Base-by-base conservation (phyloP, 352 stramenopile genomes). In the Globisporangium yorkense region DNA sequence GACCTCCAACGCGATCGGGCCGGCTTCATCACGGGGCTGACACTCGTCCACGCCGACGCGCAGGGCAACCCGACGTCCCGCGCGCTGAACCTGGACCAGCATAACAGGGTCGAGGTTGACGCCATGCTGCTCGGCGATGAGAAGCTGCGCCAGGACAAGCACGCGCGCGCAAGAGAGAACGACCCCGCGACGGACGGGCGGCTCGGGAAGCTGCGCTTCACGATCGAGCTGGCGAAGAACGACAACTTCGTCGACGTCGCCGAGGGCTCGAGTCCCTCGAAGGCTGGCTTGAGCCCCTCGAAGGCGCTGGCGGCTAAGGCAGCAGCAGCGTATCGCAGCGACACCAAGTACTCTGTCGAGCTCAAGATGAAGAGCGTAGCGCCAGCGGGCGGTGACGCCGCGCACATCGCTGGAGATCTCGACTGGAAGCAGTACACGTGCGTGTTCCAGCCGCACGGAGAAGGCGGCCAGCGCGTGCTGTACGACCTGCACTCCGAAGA, bases 1-100 rank as follows among this genome's bases (percentile, higher is more conserved):
- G 78, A 90, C 33, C 75, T 90, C 31, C 67, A 80, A 49, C 77
- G 78, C 24, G 74, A 83, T 27, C 71, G 78, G 29, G 58, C 65
- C 0, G 71, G 68, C 0, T 77, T 66, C 31, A 81, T 90, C 10
- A 74, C 55, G n/a, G 77, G 71, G 13, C 41, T 88, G 1, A 62
- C 75, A 39, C 60, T 90, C 13, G 63, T 80, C 1, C 67, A 78
- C 24, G 75, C 70, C 2, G 74, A 82, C 39, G 56, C 68, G 18
- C 63, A 69, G 8, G 77, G 80, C 10, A 61, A 58, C 24, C 24
- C 51, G 46, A 63, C 58, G 10, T 56, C 53, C 12, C 61, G 66
- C 37, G 51, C 63, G 18, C 62, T 90, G 18, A 67, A 72, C 16
- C 51, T 90, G 12, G 68, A 84, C 41, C 54, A 74, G 0, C 41